phyloP scores from a whole-genome alignment of 108 stramenopile species.

The Nitzschia sp. region DNA sequence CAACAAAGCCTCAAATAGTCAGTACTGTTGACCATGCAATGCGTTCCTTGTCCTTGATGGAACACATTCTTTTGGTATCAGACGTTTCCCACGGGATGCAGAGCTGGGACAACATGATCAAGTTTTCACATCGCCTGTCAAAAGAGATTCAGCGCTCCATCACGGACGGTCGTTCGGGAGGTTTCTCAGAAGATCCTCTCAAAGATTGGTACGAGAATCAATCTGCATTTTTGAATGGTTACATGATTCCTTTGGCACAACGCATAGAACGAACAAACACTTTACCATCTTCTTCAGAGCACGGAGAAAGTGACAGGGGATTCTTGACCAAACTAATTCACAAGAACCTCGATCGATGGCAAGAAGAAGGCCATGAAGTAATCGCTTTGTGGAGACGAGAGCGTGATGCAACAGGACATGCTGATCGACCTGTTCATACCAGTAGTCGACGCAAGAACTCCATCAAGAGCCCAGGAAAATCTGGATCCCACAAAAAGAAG shows the following conservation, averaged over 20 bases:
- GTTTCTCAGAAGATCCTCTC: slow-evolving; percentile 43
- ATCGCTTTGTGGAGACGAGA: slow-evolving; percentile 14
- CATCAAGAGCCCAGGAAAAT: too few relatives aligned
- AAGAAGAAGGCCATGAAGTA: slow-evolving; percentile 34
- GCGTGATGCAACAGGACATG: not conserved
- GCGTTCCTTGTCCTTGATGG: slow-evolving; percentile 42
- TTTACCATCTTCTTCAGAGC: slow-evolving; percentile 25
- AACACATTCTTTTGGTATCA: slow-evolving; percentile 61
- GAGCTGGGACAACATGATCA: slow-evolving; percentile 63
- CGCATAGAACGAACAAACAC: slow-evolving; percentile 55
- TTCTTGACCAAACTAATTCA: slow-evolving; percentile 37
- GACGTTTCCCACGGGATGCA: slow-evolving; percentile 75
- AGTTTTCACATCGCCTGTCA: slow-evolving; percentile 61
- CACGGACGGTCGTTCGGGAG: slow-evolving; percentile 43
- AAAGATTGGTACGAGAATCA: slow-evolving; percentile 74
- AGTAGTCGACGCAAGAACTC: too few relatives aligned
- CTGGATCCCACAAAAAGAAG: too few relatives aligned
- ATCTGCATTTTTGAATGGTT: slow-evolving; percentile 77
- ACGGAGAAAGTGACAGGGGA: slow-evolving; percentile 38
- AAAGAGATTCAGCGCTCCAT: slow-evolving; percentile 54
- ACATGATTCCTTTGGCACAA: slow-evolving; percentile 64
- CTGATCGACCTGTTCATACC: too few relatives aligned
- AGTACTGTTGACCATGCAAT: not conserved
- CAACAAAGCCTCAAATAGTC: not conserved
- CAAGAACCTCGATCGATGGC: slow-evolving; percentile 46